Base-by-base conservation (phyloP, 1,139 yeast genomes). In the Kodamaea derodonti region DNA sequence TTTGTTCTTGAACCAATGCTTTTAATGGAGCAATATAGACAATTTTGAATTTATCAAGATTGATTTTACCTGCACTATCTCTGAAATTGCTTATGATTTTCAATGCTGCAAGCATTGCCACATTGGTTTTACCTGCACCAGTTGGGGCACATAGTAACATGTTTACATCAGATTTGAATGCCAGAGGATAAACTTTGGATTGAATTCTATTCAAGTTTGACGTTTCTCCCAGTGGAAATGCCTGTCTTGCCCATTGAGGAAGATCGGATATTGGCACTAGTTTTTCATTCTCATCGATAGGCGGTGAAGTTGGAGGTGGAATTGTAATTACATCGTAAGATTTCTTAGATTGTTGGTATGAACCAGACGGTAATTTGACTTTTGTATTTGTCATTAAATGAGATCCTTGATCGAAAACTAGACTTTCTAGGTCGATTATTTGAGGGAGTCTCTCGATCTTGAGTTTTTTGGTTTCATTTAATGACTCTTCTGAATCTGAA, bases 41-140 rank as follows among this genome's bases (percentile, higher is more conserved):
- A 24, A 87, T 77, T 54, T 88, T 88, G 56, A 84, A 85, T 18
- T 69, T 69, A 30, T 71, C 66, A 30, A 78, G 55, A 29, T 72
- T 66, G 8, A 86, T 55, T 9, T 63, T 58, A 0, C 81, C 83
- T 12, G 72, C 62, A 0, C 56, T 56, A 10, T 57, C 52, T 46
- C 83, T 65, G 51, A 62, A 75, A 33, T 82, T 74, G 0, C 75
- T 66, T 18, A 88, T 58, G 0, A 85, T 66, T 35, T 83, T 69
- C 15, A 90, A 62, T 5, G 86, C 73, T 0, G 96, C 67, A 37
- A 92, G 62, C 78, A 92, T 72, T 0, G 98, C 98, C 23, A 90
- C 95, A 56, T 92, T 92, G 11, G 98, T 92, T 56, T 92, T 92
- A 64, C 98, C 98, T 3, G 97, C 97, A 61, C 98, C 98, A 0